phyloP scores from a whole-genome alignment of 257 asterid species.

The Fraxinus americana region DNA sequence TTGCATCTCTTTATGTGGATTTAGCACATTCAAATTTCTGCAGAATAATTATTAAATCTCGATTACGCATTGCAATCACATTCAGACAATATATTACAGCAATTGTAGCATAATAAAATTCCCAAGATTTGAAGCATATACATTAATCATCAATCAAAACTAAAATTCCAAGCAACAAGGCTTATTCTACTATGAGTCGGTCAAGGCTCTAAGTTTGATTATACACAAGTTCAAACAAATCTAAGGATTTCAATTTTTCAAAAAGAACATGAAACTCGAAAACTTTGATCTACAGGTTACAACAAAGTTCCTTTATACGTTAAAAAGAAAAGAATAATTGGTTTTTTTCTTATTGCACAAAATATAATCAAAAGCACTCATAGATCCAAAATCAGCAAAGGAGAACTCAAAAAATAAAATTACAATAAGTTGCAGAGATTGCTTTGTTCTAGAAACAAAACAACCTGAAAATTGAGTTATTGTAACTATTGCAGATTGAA shows the following conservation, averaged over 20 bases:
- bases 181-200: background rate
- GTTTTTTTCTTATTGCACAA: background rate
- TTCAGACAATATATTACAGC: background rate
- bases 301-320: background rate
- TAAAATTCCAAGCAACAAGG: background rate
- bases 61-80: background rate
- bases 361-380: background rate
- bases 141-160: background rate
- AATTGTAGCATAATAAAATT: background rate
- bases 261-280: background rate
- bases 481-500: no score
- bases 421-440: no score
- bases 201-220: background rate
- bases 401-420: background rate
- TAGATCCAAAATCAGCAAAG: conserved; percentile 8
- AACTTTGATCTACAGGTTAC: conserved; percentile 12
- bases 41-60: background rate
- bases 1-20: background rate
- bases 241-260: background rate
- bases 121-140: background rate
- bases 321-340: background rate
- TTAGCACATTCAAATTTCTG: background rate
- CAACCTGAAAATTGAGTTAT: no score
- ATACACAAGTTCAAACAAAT: background rate
- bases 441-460: no score